Conservation (phyloP, 257 asterid genomes). For the Penstemon eatonii region DNA sequence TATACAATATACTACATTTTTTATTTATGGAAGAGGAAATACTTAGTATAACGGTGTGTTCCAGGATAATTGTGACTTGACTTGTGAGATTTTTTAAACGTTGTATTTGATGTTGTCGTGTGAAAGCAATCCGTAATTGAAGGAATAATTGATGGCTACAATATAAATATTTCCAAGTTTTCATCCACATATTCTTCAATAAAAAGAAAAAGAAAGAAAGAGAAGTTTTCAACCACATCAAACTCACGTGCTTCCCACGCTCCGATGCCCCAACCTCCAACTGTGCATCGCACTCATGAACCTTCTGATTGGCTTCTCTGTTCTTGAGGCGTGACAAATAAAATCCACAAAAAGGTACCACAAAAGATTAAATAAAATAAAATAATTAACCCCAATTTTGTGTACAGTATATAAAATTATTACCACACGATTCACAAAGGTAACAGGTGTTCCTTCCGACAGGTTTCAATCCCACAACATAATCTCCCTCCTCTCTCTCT, state of each 20-base stretch:
- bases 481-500: conserved; percentile 9
- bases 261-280: conserved; percentile 46
- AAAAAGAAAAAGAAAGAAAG: too few species aligned
- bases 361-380: not conserved
- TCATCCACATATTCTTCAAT: not conserved
- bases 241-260: conserved; percentile 50
- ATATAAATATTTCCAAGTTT: not conserved
- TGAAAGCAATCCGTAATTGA: conserved; percentile 33
- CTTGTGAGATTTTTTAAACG: too few species aligned
- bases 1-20: not conserved
- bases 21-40: too few species aligned
- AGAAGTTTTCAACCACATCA: not conserved
- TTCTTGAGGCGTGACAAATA: conserved; percentile 48
- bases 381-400: not conserved
- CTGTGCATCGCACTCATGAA: conserved; percentile 58
- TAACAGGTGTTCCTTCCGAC: conserved; percentile 44
- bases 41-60: not conserved
- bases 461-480: conserved; percentile 42
- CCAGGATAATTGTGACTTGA: not conserved
- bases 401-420: not conserved
- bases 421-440: not conserved
- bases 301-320: conserved; percentile 39
- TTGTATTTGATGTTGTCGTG: not conserved
- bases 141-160: conserved; percentile 33
- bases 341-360: not conserved